Base-by-base conservation (phyloP, 2,329 filamentous ascomycete species). In the Trichoderma endophyticum region DNA sequence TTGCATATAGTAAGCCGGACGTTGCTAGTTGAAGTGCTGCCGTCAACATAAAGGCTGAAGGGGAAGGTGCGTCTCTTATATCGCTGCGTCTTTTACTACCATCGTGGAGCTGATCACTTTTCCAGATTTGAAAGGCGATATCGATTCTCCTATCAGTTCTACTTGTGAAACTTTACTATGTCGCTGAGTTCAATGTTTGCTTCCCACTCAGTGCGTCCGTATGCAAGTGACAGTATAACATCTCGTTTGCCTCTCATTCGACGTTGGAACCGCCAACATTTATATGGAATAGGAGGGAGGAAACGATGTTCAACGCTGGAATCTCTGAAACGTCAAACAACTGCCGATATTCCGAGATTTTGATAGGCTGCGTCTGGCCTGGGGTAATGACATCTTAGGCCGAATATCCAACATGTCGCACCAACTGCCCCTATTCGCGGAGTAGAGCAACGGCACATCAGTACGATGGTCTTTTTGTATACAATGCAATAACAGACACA, bases 81-180 rank as follows among this genome's bases (percentile, higher is more conserved):
- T 39, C 36, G 36, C 39, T 48, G 11, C n/a, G 0, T 51, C n/a
- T 24, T 18, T 43, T 18, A 15, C 3, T 18, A 8, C 7, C 15
- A 39, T 39, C 8, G 15, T 6, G 4, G 15, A 7, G 15, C 14
- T 18, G 0, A 39, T 39, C 36, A 4, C 39, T 43, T 43, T 43
- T 4, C 0, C n/a, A n/a, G 15, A 43, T n/a, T 2, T 9, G 3
- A 1, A 7, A 43, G 15, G 18, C 39, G 7, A 43, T 0, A n/a
- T 43, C 15, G 18, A 43, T n/a, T 43, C 15, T 18, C 15, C 6
- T n/a, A n/a, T 43, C 3, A 7, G 18, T 7, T 43, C 7, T 43
- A 4, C 6, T 43, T n/a, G 39, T 43, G 39, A 43, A 9, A 43
- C 7, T 43, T 43, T 43, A 18, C 15, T 39, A 7, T 39, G 14